Percentiles rank a stretch among this genome's conserved stretches.
Conservation (phyloP, 495 filamentous ascomycete species). For the Aspergillus indologenus region DNA sequence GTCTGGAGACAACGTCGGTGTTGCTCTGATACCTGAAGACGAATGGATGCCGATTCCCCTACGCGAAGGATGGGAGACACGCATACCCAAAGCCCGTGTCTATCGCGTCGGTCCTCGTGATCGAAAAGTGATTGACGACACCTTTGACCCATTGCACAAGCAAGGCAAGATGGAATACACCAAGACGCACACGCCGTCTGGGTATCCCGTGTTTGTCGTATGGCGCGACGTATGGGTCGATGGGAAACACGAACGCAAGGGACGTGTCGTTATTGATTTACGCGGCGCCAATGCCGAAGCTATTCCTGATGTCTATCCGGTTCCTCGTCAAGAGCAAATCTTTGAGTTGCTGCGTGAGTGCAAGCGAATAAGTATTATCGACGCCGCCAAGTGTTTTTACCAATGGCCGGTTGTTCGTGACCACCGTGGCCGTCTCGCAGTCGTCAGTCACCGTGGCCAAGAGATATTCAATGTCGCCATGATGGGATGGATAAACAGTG, state of each 20-base stretch:
- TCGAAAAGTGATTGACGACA: not conserved
- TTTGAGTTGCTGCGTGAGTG: not conserved
- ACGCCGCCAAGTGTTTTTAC: not conserved
- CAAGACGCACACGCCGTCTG: not conserved
- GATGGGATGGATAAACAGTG: not conserved
- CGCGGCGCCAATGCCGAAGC: not conserved
- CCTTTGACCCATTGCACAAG: not conserved
- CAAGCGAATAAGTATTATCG: not conserved
- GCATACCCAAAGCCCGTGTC: not conserved
- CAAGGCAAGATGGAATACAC: not conserved
- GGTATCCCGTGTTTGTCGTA: not conserved
- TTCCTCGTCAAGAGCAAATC: not conserved
- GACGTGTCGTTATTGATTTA: not conserved
- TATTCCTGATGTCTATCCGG: not conserved
- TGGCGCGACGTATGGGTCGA: not conserved
- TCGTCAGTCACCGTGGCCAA: not conserved
- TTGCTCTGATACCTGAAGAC: not conserved
- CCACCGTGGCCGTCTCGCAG: not conserved
- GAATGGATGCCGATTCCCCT: not conserved
- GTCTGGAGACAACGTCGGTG: not conserved
- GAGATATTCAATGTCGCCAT: conserved; percentile 3
- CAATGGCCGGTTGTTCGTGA: not conserved
- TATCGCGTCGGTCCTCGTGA: not conserved
- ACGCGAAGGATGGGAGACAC: not conserved
- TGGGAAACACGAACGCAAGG: not conserved